Base-by-base conservation (phyloP, 2,329 filamentous ascomycete genomes). In the Thermoascus crustaceus region DNA sequence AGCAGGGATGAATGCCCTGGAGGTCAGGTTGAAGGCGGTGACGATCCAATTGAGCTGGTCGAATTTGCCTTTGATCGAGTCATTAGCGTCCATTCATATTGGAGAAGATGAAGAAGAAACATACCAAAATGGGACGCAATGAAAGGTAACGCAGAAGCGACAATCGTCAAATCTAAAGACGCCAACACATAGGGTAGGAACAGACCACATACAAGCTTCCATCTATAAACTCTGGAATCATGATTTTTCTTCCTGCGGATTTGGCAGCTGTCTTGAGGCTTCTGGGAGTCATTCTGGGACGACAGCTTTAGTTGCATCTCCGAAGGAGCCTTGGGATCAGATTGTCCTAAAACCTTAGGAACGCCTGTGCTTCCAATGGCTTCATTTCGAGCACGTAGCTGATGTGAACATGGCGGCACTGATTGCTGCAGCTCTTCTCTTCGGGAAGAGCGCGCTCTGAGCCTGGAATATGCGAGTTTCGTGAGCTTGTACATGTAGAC, bases 1-100 rank as follows among this genome's bases (percentile, higher is more conserved):
- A 34, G 74, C 71, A 3, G 78, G 78, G 6, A 82, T 76, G 44
- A 82, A 82, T 1, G 78, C 72, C 1, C 79, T 78, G 0, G 75
- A 75, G 0, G 77, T 79, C 9, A 85, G 63, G 34, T 78, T 82
- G 56, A 82, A 84, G 5, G 77, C 67, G 0, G 79, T 78, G 11
- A 82, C 73, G 48, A 85, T 80, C 77, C 78, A 82, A 49, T 80
- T 82, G 2, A 80, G 64, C 46, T 79, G 71, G 11, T 71, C 66
- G 4, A 76, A 51, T 48, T 76, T 53, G 40, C 67, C 70, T 71
- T 37, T n/a, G n/a, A n/a, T n/a, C n/a, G n/a, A n/a, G n/a, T n/a
- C n/a, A n/a, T n/a, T n/a, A n/a, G n/a, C n/a, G n/a, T n/a, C n/a
- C n/a, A n/a, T n/a, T n/a, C n/a, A n/a, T n/a, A n/a, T n/a, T n/a